Conservation (phyloP, 805 yeast species). For the Jamesozyma jinghongensis region DNA sequence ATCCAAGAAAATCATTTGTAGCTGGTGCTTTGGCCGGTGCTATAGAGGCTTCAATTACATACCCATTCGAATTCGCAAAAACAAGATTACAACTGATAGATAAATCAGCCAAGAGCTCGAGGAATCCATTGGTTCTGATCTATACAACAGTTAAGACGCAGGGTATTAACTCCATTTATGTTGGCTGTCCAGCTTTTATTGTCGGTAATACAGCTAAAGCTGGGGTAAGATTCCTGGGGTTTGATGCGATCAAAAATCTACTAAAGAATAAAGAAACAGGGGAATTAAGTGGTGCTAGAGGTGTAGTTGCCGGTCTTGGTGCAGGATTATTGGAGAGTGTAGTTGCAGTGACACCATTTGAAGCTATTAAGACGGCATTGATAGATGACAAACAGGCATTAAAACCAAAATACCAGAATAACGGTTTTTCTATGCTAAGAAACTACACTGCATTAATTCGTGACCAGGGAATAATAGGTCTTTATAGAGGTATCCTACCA, state of each 20-base stretch:
- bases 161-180: conserved; percentile 72
- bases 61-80: conserved; percentile 95
- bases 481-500: conserved; percentile 84
- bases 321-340: conserved; percentile 91
- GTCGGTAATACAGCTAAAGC: conserved; percentile 96
- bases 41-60: conserved; percentile 82
- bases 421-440: conserved; percentile 46
- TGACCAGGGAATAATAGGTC: conserved; percentile 75
- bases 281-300: conserved; percentile 78
- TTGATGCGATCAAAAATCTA: conserved; percentile 72
- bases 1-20: conserved; percentile 71
- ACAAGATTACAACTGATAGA: conserved; percentile 80
- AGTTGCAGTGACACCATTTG: conserved; percentile 93
- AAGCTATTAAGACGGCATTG: conserved; percentile 90
- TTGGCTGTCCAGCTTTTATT: conserved; percentile 95
- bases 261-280: conserved; percentile 73
- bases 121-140: conserved; percentile 79
- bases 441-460: conserved; percentile 40
- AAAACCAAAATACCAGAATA: conserved; percentile 65
- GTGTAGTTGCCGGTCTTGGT: conserved; percentile 94
- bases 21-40: conserved; percentile 98
- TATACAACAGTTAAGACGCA: conserved; percentile 65
- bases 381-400: conserved; percentile 82
- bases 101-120: conserved; percentile 52
- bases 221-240: conserved; percentile 88